Evolutionary conservation across 1,139 yeast species (phyloP).

Genomic region (Yamadazyma friedrichii): DNA sequence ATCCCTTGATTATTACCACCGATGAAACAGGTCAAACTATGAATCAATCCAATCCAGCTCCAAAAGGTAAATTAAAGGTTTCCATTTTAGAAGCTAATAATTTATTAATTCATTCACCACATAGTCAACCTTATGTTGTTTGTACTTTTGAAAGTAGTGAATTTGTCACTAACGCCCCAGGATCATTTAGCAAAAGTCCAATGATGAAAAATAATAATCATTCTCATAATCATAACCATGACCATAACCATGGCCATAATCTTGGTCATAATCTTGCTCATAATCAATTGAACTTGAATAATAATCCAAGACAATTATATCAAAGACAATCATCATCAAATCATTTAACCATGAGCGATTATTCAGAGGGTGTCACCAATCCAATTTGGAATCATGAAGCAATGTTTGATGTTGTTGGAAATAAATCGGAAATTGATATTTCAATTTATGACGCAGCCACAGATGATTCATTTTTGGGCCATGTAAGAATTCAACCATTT

Average conservation of each 20-base stretch:
- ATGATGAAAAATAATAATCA: slow-evolving; percentile 3
- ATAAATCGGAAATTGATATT: slow-evolving; percentile 78
- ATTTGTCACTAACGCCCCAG: slow-evolving; percentile 81
- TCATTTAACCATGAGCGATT: slow-evolving; percentile 40
- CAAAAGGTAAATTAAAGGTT: slow-evolving; percentile 81
- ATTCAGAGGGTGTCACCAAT: slow-evolving; percentile 36
- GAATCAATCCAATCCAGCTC: slow-evolving; percentile 31
- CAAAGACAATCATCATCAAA: slow-evolving; percentile 69
- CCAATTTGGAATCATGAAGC: slow-evolving; percentile 93
- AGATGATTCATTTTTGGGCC: slow-evolving; percentile 85
- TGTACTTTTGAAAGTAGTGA: slow-evolving; percentile 93
- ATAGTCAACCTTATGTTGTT: slow-evolving; percentile 79
- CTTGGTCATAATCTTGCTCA: not conserved
- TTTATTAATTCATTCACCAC: slow-evolving; percentile 48
- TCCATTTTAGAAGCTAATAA: slow-evolving; percentile 78
- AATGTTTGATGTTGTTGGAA: slow-evolving; percentile 84
- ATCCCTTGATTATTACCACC: slow-evolving; percentile 44
- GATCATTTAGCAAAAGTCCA: slow-evolving; percentile 51
- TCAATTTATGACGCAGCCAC: slow-evolving; percentile 82
- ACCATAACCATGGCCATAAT: not conserved
- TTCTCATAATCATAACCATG: not conserved
- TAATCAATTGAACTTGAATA: not conserved
- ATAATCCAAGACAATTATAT: slow-evolving; percentile 22
- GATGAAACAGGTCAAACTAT: slow-evolving; percentile 44
- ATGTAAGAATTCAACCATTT: slow-evolving; percentile 69